Percentiles rank a stretch among this genome's conserved stretches.
Evolutionary conservation across 2,329 filamentous ascomycete species (phyloP).

Genomic region (Aspergillus viridinutans): DNA sequence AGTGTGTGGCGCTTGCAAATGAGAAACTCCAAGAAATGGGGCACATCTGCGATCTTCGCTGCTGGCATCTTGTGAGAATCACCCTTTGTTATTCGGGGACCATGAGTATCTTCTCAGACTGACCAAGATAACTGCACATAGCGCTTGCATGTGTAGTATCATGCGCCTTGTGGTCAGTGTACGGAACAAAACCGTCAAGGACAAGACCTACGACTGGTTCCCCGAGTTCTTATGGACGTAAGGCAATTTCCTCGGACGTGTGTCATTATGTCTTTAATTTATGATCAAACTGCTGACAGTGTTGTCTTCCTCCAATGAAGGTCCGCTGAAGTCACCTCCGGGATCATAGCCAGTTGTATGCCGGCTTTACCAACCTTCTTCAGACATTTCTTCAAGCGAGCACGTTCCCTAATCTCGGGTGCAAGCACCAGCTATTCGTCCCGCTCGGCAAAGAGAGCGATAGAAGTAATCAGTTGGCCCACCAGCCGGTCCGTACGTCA

Average conservation of each 20-base stretch:
- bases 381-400: constrained; percentile 18
- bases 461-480: background rate
- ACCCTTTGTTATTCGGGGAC: background rate
- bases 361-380: constrained; percentile 20
- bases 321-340: constrained; percentile 22
- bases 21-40: constrained; percentile 14
- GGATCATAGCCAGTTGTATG: constrained; percentile 22
- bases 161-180: constrained; percentile 21
- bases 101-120: background rate
- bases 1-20: constrained; percentile 22
- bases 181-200: constrained; percentile 9
- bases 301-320: constrained; percentile 3
- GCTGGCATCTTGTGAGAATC: constrained; percentile 19
- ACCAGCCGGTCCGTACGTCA: background rate
- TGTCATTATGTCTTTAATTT: background rate
- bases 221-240: constrained; percentile 25
- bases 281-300: background rate
- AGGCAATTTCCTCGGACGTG: background rate
- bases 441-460: background rate
- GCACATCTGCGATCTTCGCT: constrained; percentile 19
- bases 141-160: constrained; percentile 21
- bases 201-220: constrained; percentile 23
- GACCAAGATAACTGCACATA: background rate
- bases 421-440: background rate
- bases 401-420: constrained; percentile 4